Evolutionary conservation across 306 rosid species (phyloP), one percentile per base, ranked within the genome.

Genomic region (Hippophae gyantsensis): DNA sequence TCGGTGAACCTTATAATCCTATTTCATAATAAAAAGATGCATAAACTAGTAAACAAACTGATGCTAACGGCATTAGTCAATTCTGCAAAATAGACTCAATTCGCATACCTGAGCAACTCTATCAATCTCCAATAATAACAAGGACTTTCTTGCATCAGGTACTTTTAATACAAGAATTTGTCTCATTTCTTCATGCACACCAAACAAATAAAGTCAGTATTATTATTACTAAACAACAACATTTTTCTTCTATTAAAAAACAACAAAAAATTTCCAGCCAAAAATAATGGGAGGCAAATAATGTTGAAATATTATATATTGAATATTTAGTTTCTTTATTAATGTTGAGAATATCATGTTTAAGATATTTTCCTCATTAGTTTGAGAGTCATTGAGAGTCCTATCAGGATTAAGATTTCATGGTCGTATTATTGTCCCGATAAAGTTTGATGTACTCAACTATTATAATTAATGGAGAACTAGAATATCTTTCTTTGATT

Each of bases 1-100:
- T 72, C 95, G 73, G 66, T 93, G 99, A 56, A 93, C 87, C 78
- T 86, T 93, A 73, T 82, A 93, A 79, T 93, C 99, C 94, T 90
- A 86, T 49, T 77, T 68, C 13, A 27, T 43, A 64, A 40, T 45
- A 48, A 57, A 54, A 2, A 64, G 60, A 69, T 51, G 59, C 54
- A 49, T 56, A 32, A 32, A 32, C 5, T 2, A 18, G 23, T 18
- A 32, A 32, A 32, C 38, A 32, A 32, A 32, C 38, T 2, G 38
- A 2, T 32, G 38, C 38, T 32, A 32, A 32, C 3, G 38, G 38
- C 38, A 32, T 32, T 32, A 32, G 3, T 2, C 38, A 3, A 32
- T 32, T 4, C 5, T 32, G 38, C 38, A 32, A 32, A 32, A 32
- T 32, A 32, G 38, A 32, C 5, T 32, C 38, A 2, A 4, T 32